A percentile compares a stretch with the other conserved stretches of the same genome.
Conservation (phyloP, 257 asterid species). For the Petunia axillaris region DNA sequence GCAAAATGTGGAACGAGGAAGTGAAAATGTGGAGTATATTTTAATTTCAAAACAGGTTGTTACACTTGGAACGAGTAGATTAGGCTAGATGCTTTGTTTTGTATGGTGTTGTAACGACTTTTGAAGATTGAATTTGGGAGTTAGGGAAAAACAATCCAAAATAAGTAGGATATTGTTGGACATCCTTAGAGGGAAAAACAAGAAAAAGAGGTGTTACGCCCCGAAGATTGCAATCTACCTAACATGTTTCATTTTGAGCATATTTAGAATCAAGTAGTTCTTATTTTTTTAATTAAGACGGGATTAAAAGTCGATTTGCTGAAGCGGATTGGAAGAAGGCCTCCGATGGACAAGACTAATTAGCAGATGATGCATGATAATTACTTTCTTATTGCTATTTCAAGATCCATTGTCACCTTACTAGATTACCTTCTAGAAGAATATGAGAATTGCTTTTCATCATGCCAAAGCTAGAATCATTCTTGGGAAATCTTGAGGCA, state of each 20-base stretch:
- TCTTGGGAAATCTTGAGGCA: neutral
- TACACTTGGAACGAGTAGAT: conserved; percentile 28
- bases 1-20: conserved; percentile 19
- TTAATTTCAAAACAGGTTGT: conserved; percentile 32
- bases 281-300: no score
- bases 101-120: neutral
- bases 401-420: neutral
- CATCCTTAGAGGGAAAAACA: no score
- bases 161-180: no score
- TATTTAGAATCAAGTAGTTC: no score
- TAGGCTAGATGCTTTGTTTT: conserved; percentile 26
- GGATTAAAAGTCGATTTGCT: neutral
- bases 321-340: neutral
- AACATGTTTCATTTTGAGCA: no score
- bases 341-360: neutral
- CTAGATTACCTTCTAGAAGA: neutral
- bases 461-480: neutral
- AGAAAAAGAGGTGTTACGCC: no score
- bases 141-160: neutral
- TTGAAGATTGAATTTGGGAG: neutral
- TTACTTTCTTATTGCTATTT: neutral
- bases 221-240: no score
- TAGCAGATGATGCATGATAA: neutral
- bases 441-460: neutral
- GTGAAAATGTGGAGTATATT: conserved; percentile 30